These are phyloP conservation scores for Alternaria arbusti DNA, from an alignment of 2,329 filamentous ascomycete genomes.

Conservation along the genomic window DNA sequence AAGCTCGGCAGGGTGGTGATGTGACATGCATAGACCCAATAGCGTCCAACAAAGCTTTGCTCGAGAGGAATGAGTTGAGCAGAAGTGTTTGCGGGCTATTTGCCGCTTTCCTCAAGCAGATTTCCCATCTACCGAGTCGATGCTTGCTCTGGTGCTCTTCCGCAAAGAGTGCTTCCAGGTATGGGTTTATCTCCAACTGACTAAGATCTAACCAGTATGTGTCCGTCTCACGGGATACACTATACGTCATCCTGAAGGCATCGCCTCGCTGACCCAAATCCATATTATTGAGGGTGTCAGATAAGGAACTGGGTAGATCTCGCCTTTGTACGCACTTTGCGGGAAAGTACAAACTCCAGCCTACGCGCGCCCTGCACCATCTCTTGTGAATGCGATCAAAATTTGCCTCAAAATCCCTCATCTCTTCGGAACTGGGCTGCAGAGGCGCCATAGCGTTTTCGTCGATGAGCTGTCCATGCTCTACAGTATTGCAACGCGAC, in stretches of 20 bases:
- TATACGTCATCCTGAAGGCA: background rate
- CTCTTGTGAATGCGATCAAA: too few relatives aligned
- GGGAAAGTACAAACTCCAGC: too few relatives aligned
- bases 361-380: too few relatives aligned
- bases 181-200: background rate
- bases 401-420: background rate
- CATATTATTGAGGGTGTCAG: background rate
- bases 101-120: background rate
- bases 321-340: background rate
- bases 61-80: background rate
- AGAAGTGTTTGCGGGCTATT: background rate
- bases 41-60: background rate
- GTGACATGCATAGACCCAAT: background rate
- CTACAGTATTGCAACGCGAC: too few relatives aligned
- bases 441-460: too few relatives aligned
- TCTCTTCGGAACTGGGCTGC: background rate
- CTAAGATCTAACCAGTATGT: background rate
- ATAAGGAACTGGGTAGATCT: background rate
- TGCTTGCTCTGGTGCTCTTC: background rate
- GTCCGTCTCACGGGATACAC: background rate
- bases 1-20: background rate
- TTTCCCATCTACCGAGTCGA: background rate
- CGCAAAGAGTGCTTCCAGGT: background rate
- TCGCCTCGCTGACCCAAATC: background rate
- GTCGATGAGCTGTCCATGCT: too few relatives aligned